Base-by-base conservation (phyloP, 257 asterid genomes). In the Datura wrightii region DNA sequence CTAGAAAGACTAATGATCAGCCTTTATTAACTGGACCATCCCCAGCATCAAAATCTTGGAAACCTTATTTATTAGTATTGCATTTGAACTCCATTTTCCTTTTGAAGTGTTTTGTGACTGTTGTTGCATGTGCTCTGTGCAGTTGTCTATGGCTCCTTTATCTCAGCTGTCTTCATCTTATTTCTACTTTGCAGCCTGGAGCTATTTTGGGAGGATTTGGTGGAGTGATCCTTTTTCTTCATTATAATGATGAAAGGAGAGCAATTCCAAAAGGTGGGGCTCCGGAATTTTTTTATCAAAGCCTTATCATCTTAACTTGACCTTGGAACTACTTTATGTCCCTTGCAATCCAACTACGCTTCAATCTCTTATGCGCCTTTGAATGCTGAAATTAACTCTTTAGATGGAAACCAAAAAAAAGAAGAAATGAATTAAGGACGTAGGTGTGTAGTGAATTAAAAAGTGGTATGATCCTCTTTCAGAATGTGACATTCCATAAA, bases 161-260 rank as follows among this genome's bases (percentile, higher is more conserved):
- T 78, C 71, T 83, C 83, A 70, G 80, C 85, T 86, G 66, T 85
- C 88, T 89, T 86, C 84, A 82, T 90, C 84, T 86, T 89, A 83
- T 89, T 90, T 84, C 91, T 87, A 53, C 85, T 85, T 85, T 93
- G 94, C 94, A 96, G 99, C 98, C 98, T 90, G 92, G 91, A 90
- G 85, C 93, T 83, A 85, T 86, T 83, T 53, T 97, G 79, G 93
- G 92, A 84, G 99, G 98, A 83, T 41, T 97, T 87, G 91, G 97
- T 85, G 97, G 98, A 69, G 82, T 93, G 86, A 86, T 78, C 83
- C 88, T 79, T 65, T 85, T 93, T 86, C 86, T 97, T 76, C 98
- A 93, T 88, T 86, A 89, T 85, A 97, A 94, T 52, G 99, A 97
- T 91, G 97, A 97, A 89, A 91, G 85, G 90, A 91, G 99, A 90